A percentile compares a stretch with the other conserved stretches of the same genome.
Evolutionary conservation across 139 green algal species (phyloP).

Genomic region (Coelastrella sp.): DNA sequence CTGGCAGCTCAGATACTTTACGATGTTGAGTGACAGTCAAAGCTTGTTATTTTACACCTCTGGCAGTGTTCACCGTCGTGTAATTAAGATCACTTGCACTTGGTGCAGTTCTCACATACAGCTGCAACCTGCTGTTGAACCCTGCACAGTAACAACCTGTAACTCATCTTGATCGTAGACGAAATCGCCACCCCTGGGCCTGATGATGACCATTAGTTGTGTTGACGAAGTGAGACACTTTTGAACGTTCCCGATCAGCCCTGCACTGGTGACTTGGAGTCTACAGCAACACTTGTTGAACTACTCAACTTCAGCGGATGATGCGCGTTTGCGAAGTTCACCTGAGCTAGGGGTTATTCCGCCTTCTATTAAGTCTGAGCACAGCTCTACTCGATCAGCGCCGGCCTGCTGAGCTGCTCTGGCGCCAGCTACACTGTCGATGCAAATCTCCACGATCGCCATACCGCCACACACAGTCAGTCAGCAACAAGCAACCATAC

Average conservation of each 20-base stretch:
- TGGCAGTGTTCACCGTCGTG: no score
- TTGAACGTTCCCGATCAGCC: constrained; percentile 32
- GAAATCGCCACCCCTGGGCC: constrained; percentile 54
- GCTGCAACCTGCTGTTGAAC: no score
- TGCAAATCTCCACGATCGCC: constrained; percentile 23
- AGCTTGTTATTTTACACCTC: no score
- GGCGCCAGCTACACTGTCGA: constrained; percentile 32
- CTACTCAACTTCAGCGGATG: no score
- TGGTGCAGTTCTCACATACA: no score
- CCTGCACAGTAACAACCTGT: no score
- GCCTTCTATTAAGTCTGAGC: constrained; percentile 34
- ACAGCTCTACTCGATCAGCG: constrained; percentile 47
- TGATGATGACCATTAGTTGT: constrained; percentile 50
- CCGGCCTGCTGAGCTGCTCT: constrained; percentile 19
- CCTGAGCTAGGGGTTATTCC: constrained; percentile 35
- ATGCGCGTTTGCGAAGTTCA: background rate
- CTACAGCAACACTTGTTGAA: no score
- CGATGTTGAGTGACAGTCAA: no score
- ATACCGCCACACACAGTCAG: background rate
- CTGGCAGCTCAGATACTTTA: no score
- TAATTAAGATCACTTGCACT: no score
- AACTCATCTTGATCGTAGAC: constrained; percentile 54
- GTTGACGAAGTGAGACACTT: background rate
- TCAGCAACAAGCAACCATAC: background rate
- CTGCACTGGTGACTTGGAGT: constrained; percentile 5